Conservation (phyloP, 192 early-diverging fungal species). For the Coemansia aciculifera region DNA sequence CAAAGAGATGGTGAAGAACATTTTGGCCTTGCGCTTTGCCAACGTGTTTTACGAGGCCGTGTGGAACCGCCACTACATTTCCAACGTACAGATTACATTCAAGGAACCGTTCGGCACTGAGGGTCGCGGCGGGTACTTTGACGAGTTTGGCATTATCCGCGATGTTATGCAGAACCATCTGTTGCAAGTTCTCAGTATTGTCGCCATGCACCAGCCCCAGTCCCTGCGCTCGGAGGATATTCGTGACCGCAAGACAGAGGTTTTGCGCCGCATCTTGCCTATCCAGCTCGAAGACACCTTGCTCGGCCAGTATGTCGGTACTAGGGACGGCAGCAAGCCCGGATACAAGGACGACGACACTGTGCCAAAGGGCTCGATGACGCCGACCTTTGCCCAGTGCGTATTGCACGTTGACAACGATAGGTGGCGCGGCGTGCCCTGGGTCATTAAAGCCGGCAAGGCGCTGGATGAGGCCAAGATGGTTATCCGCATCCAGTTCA, state of each 20-base stretch:
- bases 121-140: constrained; percentile 98
- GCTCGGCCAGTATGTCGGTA: constrained; percentile 86
- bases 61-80: constrained; percentile 86
- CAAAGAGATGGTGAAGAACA: constrained; percentile 99
- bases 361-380: constrained; percentile 80
- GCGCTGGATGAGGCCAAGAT: constrained; percentile 92
- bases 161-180: constrained; percentile 96
- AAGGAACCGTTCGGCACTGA: constrained; percentile 97
- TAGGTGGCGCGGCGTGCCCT: constrained; percentile 79
- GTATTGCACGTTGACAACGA: constrained; percentile 91
- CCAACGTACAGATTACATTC: constrained; percentile 97
- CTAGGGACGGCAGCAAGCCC: constrained; percentile 76
- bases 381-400: constrained; percentile 89
- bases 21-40: constrained; percentile 90
- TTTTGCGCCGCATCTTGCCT: constrained; percentile 80
- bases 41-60: constrained; percentile 92
- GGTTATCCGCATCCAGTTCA: constrained; percentile 96
- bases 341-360: constrained; percentile 95
- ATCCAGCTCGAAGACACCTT: constrained; percentile 79
- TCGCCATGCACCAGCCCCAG: constrained; percentile 94
- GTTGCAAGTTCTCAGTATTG: constrained; percentile 88
- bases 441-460: constrained; percentile 80
- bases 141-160: constrained; percentile 98
- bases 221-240: constrained; percentile 87
- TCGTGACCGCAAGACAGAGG: constrained; percentile 93